These are phyloP conservation scores for Gossypioides kirkii DNA, from an alignment of 345 rosid genomes.

Conservation along the genomic window DNA sequence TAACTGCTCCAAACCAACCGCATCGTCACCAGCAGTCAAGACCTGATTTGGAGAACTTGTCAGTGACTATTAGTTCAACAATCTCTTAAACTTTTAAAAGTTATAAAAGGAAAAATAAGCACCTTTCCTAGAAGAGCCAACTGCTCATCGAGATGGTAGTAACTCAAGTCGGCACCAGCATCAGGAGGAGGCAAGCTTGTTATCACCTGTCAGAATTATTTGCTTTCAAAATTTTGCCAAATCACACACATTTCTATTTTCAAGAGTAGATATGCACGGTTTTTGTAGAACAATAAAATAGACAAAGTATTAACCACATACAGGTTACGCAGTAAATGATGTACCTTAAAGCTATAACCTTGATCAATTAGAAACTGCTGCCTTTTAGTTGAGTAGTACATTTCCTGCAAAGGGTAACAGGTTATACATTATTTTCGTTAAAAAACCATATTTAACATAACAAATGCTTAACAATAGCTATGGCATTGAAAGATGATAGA, in stretches of 20 bases:
- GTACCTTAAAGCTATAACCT: conserved; percentile 91
- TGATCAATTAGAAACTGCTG: conserved; percentile 95
- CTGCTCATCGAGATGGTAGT: conserved; percentile 61
- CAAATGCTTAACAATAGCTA: not conserved
- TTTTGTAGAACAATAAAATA: not conserved
- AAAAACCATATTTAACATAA: not conserved
- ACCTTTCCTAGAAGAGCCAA: conserved; percentile 70
- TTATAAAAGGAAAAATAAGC: not conserved
- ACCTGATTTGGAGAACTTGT: conserved; percentile 38
- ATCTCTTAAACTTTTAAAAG: not conserved
- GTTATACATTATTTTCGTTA: not conserved
- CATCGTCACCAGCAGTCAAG: conserved; percentile 77
- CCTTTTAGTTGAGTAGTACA: conserved; percentile 90
- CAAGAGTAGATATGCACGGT: not conserved
- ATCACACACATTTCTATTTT: not conserved
- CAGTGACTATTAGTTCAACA: conserved; percentile 5
- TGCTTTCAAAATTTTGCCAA: not conserved
- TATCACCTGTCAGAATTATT: conserved; percentile 49
- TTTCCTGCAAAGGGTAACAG: conserved; percentile 44
- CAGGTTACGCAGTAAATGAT: not conserved
- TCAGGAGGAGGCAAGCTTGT: conserved; percentile 89
- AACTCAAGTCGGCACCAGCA: conserved; percentile 74
- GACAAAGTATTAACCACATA: not conserved
- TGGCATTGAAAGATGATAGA: not conserved
- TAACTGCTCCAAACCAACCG: conserved; percentile 74